Percentiles rank a stretch among this genome's conserved stretches.
Conservation (phyloP, 768 basidiomycete species). For the Suillus occidentalis region DNA sequence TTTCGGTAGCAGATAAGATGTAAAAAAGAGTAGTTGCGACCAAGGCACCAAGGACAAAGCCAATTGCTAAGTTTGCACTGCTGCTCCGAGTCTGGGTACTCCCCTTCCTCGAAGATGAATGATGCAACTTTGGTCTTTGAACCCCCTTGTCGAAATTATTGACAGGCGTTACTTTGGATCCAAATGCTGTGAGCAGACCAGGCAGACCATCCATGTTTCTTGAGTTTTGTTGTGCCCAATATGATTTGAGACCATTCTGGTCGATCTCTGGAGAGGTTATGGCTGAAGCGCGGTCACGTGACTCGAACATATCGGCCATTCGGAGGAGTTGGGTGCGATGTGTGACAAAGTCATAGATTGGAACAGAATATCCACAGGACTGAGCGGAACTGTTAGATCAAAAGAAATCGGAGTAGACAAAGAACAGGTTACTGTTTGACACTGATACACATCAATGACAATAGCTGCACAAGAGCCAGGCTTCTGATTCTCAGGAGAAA, state of each 20-base stretch:
- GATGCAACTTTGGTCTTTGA: slow-evolving; percentile 11
- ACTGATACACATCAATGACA: slow-evolving; percentile 60
- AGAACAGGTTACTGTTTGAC: slow-evolving; percentile 37
- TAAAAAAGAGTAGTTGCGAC: slow-evolving; percentile 10
- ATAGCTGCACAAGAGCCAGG: slow-evolving; percentile 64
- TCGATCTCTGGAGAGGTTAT: background rate
- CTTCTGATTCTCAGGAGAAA: slow-evolving; percentile 47
- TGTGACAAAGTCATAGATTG: slow-evolving; percentile 56
- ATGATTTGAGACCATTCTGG: slow-evolving; percentile 44
- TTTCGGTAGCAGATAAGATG: background rate
- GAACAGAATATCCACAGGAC: slow-evolving; percentile 70
- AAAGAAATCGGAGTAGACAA: background rate
- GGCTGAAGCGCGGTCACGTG: slow-evolving; percentile 30
- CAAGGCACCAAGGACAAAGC: slow-evolving; percentile 21
- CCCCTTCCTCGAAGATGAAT: background rate
- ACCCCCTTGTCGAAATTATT: slow-evolving; percentile 20
- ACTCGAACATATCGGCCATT: slow-evolving; percentile 43
- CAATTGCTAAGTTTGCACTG: slow-evolving; percentile 10
- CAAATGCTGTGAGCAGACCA: slow-evolving; percentile 37
- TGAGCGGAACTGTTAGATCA: slow-evolving; percentile 20
- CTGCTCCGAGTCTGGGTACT: background rate
- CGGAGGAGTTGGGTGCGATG: slow-evolving; percentile 54
- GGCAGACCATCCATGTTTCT: slow-evolving; percentile 61
- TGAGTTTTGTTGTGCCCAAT: slow-evolving; percentile 53
- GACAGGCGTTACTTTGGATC: slow-evolving; percentile 15